phyloP scores from a whole-genome alignment of 1,139 yeast genomes.

The Geotrichum histeridarum region DNA sequence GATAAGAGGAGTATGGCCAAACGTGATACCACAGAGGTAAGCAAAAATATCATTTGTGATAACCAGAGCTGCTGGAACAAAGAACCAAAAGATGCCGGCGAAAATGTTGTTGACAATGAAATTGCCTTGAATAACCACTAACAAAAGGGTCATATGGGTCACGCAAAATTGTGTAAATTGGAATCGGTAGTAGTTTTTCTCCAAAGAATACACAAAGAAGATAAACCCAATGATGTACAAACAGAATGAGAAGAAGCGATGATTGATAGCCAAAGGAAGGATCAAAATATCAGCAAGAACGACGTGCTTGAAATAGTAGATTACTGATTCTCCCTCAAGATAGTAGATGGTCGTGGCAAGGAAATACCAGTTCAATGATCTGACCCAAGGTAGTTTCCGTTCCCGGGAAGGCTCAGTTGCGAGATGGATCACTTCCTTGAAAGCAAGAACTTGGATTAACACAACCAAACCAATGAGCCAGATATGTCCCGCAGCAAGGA shows the following conservation, averaged over 20 bases:
- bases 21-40: slow-evolving; percentile 92
- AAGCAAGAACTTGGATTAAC: slow-evolving; percentile 72
- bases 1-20: slow-evolving; percentile 88
- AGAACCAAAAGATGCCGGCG: slow-evolving; percentile 90
- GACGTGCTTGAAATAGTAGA: slow-evolving; percentile 53
- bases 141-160: slow-evolving; percentile 86
- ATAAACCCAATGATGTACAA: slow-evolving; percentile 85
- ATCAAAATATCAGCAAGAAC: slow-evolving; percentile 43
- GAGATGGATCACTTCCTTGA: slow-evolving; percentile 78
- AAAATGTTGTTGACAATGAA: slow-evolving; percentile 84
- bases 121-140: slow-evolving; percentile 93
- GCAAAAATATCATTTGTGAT: slow-evolving; percentile 95
- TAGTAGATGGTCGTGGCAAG: slow-evolving; percentile 74
- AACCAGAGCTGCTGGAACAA: slow-evolving; percentile 85
- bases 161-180: slow-evolving; percentile 92
- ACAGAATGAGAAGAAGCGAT: slow-evolving; percentile 77
- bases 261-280: slow-evolving; percentile 55
- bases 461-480: slow-evolving; percentile 70
- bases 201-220: slow-evolving; percentile 81
- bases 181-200: slow-evolving; percentile 82
- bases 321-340: slow-evolving; percentile 79
- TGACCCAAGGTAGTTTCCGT: slow-evolving; percentile 75
- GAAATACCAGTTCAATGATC: slow-evolving; percentile 79
- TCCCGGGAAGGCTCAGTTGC: slow-evolving; percentile 85
- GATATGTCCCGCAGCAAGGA: slow-evolving; percentile 82